These are phyloP conservation scores for Trichoderma endophyticum DNA, from an alignment of 2,329 filamentous ascomycete species.

Conservation along the genomic window DNA sequence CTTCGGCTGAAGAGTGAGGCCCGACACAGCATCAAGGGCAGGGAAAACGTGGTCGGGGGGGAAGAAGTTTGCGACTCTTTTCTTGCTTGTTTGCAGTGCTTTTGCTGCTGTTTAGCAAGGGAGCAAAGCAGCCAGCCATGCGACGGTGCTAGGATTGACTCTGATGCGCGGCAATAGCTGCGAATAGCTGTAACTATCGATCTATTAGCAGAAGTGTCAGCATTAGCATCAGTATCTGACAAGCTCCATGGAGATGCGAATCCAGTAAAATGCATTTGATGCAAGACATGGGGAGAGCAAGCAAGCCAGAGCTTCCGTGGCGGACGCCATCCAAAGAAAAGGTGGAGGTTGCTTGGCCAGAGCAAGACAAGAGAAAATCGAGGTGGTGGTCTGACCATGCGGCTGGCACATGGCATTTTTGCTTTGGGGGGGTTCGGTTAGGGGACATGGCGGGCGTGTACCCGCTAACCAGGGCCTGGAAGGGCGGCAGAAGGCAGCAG, in stretches of 20 bases:
- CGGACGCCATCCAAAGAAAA: not conserved
- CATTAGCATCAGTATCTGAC: not conserved
- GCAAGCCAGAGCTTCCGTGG: not conserved
- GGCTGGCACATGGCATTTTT: constrained; percentile 16
- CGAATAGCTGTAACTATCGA: not conserved
- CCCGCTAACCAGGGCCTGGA: not conserved
- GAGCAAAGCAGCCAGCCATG: not conserved
- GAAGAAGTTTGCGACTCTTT: not conserved
- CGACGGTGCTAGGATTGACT: not conserved
- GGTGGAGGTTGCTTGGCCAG: not conserved
- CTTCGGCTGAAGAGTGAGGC: constrained; percentile 22
- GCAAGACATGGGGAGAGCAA: not conserved
- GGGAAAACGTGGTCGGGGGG: constrained; percentile 9
- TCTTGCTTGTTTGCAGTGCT: not conserved
- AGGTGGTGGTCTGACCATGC: constrained; percentile 13
- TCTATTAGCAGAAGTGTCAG: not conserved
- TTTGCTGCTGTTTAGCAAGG: not conserved
- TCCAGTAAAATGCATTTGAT: not conserved
- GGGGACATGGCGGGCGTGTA: constrained; percentile 10
- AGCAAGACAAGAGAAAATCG: not conserved
- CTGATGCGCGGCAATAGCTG: not conserved
- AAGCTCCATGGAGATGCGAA: not conserved
- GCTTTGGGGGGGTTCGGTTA: constrained; percentile 3
- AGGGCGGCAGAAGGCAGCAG: not conserved
- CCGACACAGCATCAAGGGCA: not conserved